Base-by-base conservation (phyloP, 2,329 filamentous ascomycete genomes). In the Colletotrichum costaricense region DNA sequence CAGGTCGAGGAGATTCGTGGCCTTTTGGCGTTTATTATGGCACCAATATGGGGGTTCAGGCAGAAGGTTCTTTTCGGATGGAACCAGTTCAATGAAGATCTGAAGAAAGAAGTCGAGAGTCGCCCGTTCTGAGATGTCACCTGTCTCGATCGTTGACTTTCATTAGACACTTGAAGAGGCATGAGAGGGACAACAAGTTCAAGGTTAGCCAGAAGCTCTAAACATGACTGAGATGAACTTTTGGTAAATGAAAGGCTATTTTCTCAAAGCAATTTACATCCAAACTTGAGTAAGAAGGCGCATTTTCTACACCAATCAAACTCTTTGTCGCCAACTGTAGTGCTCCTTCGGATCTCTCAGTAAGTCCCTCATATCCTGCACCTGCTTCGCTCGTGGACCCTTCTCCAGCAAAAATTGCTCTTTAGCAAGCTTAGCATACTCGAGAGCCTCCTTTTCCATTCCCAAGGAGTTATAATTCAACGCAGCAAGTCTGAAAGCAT, bases 381-480 rank as follows among this genome's bases (percentile, higher is more conserved):
- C 63, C 11, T 63, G 66, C 22, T 56, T 65, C 22, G 58, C 66
- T 12, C 28, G 9, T 2, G 69, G 69, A 1, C 74, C 74, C 52
- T 54, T 66, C 55, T 75, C 74, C n/a, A 75, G 22, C 56, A 84
- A 65, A 11, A 82, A 80, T 30, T 76, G 74, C 74, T 86, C 83
- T 30, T 85, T 67, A 3, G 83, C 84, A 56, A 84, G 70, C 4
- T 76, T 74, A 9, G 83, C 84, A 70, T 84, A 82, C 75, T 80
- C 80, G n/a, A 79, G 78, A 8, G 84, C 83, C 33, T 77, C 73
- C 80, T 81, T 82, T 24, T 80, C 77, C 66, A 84, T 81, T 26
- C 84, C 84, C 3, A 77, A 77, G 1, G 80, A 80, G 74, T 82
- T 86, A 72, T 80, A 82, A 75, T 84, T 81, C 24, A 84, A 71